Evolutionary conservation across 768 basidiomycete genomes (phyloP).

Genomic region (Leccinum disarticulatum): DNA sequence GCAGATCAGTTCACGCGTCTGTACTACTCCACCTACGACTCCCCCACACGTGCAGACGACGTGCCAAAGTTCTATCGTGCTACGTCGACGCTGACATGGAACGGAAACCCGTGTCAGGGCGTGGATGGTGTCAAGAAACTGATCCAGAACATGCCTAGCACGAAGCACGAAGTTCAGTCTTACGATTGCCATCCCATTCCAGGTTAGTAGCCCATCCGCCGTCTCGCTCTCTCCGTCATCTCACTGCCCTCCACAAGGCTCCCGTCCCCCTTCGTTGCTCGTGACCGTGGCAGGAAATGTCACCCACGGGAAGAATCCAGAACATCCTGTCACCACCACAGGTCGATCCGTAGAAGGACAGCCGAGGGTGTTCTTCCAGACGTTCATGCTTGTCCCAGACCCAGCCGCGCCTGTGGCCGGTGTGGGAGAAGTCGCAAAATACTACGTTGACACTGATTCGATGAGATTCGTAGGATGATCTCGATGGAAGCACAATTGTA

Average conservation of each 20-base stretch:
- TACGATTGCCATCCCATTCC: constrained; percentile 91
- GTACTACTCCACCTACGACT: constrained; percentile 83
- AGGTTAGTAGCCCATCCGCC: constrained; percentile 43
- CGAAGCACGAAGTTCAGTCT: constrained; percentile 83
- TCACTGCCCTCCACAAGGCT: constrained; percentile 44
- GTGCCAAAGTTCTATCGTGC: constrained; percentile 81
- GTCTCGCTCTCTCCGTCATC: constrained; percentile 7
- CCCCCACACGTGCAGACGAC: constrained; percentile 69
- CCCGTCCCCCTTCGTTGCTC: constrained; percentile 74
- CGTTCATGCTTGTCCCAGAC: constrained; percentile 83
- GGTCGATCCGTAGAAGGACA: constrained; percentile 66
- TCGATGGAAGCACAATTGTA: background rate
- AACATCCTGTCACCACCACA: constrained; percentile 53
- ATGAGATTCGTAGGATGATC: constrained; percentile 77
- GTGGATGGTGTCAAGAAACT: constrained; percentile 65
- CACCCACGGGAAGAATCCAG: constrained; percentile 60
- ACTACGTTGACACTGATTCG: constrained; percentile 77
- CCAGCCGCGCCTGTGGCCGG: constrained; percentile 60
- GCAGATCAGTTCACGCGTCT: constrained; percentile 82
- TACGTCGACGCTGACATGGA: constrained; percentile 79
- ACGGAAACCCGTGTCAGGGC: constrained; percentile 78
- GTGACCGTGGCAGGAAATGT: constrained; percentile 82
- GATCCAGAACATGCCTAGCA: constrained; percentile 69
- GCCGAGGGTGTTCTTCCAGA: constrained; percentile 83
- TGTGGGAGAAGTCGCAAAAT: constrained; percentile 75